Evolutionary conservation across 2,329 filamentous ascomycete species (phyloP), one percentile per base, ranked within the genome.

Genomic region (Ilyonectria sp.): DNA sequence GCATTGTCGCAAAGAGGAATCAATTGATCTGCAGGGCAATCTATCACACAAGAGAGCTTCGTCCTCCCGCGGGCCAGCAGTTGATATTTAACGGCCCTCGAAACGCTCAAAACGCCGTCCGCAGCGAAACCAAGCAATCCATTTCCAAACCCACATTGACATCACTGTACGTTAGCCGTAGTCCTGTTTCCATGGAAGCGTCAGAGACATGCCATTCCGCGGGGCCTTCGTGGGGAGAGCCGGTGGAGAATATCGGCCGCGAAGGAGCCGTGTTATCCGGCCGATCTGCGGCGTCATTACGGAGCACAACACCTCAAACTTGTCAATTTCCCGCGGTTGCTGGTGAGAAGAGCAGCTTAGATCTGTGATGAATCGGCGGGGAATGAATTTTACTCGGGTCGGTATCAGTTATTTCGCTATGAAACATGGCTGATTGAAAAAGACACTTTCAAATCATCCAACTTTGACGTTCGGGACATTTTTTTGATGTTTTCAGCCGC

Each of bases 1-100:
- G 72, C 77, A 79, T 79, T n/a, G 29, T 70, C 15, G 52, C 17
- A 13, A 46, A 31, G 9, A 31, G 17, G 9, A 56, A 46, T 26
- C 17, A 59, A 44, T 17, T 47, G 52, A 37, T 47, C 40, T 59
- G 31, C 19, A 63, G 35, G 44, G 21, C 6, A 56, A 50, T n/a
- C 35, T 26, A 37, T 15, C 10, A 15, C 9, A 21, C 29, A 50
- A 7, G 3, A 57, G 46, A 40, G 53, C 23, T 23, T 23, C 35
- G 31, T 49, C 50, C 60, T 60, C 61, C 50, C 63, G n/a, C 43
- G 58, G 49, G 57, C 31, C 57, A 13, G 21, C 23, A 55, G 19
- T 29, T 52, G 43, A 55, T 72, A 64, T 74, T 63, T 73, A 69
- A 63, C 47, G 3, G 47, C 47, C 7, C 6, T 3, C n/a, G 17